These are phyloP conservation scores for Fraxinus baroniana DNA, from an alignment of 305 asterid species.

Conservation along the genomic window DNA sequence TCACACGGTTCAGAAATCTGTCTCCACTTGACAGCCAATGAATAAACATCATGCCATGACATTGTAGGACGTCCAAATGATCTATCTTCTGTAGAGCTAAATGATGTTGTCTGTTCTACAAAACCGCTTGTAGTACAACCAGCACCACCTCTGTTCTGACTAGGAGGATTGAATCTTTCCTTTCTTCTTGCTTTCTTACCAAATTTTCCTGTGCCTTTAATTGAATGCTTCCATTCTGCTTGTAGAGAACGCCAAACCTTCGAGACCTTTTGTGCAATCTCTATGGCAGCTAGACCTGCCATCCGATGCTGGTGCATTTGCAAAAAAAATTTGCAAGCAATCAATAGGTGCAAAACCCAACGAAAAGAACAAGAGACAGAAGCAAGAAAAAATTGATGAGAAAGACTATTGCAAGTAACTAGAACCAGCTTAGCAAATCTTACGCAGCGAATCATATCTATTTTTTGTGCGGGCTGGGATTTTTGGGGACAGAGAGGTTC, in stretches of 20 bases:
- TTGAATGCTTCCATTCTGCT: conserved; percentile 77
- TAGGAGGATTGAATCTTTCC: conserved; percentile 60
- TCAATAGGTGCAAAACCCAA: conserved; percentile 26
- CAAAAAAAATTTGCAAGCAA: conserved; percentile 24
- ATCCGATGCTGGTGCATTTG: conserved; percentile 73
- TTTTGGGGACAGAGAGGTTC: neutral
- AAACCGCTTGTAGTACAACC: conserved; percentile 94
- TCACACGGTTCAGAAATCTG: conserved; percentile 99
- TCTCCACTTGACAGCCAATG: conserved; percentile 96
- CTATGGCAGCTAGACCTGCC: conserved; percentile 99
- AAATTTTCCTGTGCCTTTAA: conserved; percentile 63
- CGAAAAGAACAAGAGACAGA: conserved; percentile 13
- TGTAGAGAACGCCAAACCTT: conserved; percentile 91
- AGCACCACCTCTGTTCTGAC: conserved; percentile 97
- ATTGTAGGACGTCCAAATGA: conserved; percentile 64
- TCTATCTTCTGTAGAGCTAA: conserved; percentile 60
- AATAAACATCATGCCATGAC: conserved; percentile 82
- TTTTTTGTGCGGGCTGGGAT: neutral
- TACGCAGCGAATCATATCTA: neutral
- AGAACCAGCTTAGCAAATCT: neutral
- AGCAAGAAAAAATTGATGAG: neutral
- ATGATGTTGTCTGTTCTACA: conserved; percentile 54
- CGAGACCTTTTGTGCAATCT: conserved; percentile 91
- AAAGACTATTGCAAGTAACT: neutral
- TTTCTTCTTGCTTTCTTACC: conserved; percentile 74